phyloP scores from a whole-genome alignment of 108 stramenopile species.

The Fistulifera pelliculosa region DNA sequence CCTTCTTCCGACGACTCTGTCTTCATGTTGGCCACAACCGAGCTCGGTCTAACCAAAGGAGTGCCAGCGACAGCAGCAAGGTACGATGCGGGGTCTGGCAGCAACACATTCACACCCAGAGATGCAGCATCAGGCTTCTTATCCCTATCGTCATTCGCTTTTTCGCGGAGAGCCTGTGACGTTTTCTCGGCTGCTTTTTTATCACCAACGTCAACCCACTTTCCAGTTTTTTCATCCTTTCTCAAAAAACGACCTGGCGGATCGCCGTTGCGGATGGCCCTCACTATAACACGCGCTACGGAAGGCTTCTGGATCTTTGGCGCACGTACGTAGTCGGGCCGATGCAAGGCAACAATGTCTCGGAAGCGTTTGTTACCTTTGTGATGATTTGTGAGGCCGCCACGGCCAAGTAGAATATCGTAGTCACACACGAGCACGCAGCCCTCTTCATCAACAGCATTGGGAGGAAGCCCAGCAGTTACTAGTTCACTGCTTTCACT shows the following conservation, averaged over 20 bases:
- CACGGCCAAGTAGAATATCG: constrained; percentile 39
- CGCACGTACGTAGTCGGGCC: constrained; percentile 47
- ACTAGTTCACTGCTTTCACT: neutral
- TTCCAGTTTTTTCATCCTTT: constrained; percentile 52
- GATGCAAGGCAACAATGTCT: constrained; percentile 68
- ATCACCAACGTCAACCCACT: constrained; percentile 79
- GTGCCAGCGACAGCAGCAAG: too few species aligned
- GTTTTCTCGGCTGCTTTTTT: constrained; percentile 53
- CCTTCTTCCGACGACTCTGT: too few species aligned
- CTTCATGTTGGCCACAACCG: too few species aligned
- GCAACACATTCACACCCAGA: too few species aligned
- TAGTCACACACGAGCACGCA: constrained; percentile 46
- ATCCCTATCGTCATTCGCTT: constrained; percentile 22
- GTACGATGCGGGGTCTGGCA: too few species aligned
- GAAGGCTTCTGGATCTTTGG: constrained; percentile 76
- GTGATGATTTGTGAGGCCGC: constrained; percentile 76
- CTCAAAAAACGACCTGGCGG: constrained; percentile 81
- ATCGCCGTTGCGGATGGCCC: constrained; percentile 71
- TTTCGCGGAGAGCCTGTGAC: constrained; percentile 48
- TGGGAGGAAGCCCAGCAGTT: constrained; percentile 31
- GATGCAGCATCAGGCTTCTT: constrained; percentile 6
- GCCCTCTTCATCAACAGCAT: constrained; percentile 41
- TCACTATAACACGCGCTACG: constrained; percentile 65
- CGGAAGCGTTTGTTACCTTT: constrained; percentile 76
- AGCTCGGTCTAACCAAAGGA: too few species aligned